Conservation (phyloP, 1,284 basidiomycete species). For the Ustilago lituana region DNA sequence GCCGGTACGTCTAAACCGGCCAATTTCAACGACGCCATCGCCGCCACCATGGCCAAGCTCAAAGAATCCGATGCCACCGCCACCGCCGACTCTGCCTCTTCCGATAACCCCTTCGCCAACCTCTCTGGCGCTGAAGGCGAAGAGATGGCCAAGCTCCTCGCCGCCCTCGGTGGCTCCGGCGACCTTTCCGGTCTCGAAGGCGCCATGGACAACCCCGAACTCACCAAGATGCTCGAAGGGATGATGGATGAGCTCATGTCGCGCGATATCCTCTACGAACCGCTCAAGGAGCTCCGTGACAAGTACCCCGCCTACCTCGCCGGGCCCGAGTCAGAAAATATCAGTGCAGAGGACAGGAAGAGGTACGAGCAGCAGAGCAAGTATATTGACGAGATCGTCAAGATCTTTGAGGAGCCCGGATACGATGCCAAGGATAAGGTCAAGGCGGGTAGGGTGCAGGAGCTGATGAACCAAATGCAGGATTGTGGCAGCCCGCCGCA, state of each 20-base stretch:
- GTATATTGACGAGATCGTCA: constrained; percentile 77
- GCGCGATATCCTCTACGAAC: constrained; percentile 91
- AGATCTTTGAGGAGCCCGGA: constrained; percentile 76
- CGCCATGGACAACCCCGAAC: constrained; percentile 54
- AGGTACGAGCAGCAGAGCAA: constrained; percentile 78
- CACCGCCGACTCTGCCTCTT: constrained; percentile 46
- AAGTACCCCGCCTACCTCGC: constrained; percentile 88
- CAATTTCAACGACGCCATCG: constrained; percentile 80
- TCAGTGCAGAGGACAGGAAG: constrained; percentile 74
- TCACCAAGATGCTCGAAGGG: constrained; percentile 81
- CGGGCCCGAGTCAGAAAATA: constrained; percentile 67
- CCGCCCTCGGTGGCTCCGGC: constrained; percentile 64
- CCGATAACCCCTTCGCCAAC: constrained; percentile 68
- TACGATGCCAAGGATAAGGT: constrained; percentile 73
- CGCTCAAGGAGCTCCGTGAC: constrained; percentile 84
- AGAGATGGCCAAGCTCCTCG: constrained; percentile 65
- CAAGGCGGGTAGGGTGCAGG: constrained; percentile 73
- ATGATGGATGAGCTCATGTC: constrained; percentile 96
- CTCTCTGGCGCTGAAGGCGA: constrained; percentile 68
- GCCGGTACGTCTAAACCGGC: constrained; percentile 57
- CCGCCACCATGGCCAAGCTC: constrained; percentile 81
- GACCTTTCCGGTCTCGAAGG: constrained; percentile 63
- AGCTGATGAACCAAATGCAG: constrained; percentile 87
- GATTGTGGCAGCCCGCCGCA: constrained; percentile 84
- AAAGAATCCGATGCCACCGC: constrained; percentile 75